phyloP scores from a whole-genome alignment of 2,329 filamentous ascomycete species.

The Alternaria conjuncta region DNA sequence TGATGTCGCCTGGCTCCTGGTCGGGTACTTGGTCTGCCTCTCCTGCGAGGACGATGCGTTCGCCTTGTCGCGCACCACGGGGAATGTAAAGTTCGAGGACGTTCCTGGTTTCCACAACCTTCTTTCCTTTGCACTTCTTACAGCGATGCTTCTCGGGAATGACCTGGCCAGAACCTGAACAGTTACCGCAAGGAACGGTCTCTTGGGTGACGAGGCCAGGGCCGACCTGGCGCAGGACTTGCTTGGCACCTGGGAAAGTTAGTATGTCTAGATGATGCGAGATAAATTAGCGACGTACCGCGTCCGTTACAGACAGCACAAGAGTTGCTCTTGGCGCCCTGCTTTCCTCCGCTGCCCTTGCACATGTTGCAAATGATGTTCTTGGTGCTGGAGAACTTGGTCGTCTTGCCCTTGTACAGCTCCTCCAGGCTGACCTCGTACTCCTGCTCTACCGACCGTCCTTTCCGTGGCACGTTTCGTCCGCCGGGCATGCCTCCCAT shows the following conservation, averaged over 20 bases:
- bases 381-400: slow-evolving; percentile 95
- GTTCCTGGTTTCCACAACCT: slow-evolving; percentile 87
- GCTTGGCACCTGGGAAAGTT: slow-evolving; percentile 64
- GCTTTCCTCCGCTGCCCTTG: slow-evolving; percentile 88
- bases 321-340: slow-evolving; percentile 82
- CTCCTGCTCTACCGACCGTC: slow-evolving; percentile 84
- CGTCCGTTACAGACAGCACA: slow-evolving; percentile 86
- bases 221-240: slow-evolving; percentile 81
- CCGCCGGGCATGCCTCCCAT: slow-evolving; percentile 61
- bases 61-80: slow-evolving; percentile 77
- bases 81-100: slow-evolving; percentile 96
- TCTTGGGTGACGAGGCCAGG: slow-evolving; percentile 85
- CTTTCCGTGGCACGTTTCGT: slow-evolving; percentile 64
- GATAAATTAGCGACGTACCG: slow-evolving; percentile 53
- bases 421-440: slow-evolving; percentile 94
- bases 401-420: slow-evolving; percentile 97
- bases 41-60: slow-evolving; percentile 87
- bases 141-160: slow-evolving; percentile 97
- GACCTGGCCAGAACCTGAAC: slow-evolving; percentile 81
- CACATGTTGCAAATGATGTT: slow-evolving; percentile 87
- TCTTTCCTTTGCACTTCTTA: slow-evolving; percentile 97
- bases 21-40: slow-evolving; percentile 93
- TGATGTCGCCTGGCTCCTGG: slow-evolving; percentile 87
- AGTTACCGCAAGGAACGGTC: slow-evolving; percentile 79
- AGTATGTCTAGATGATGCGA: slow-evolving; percentile 9